Base-by-base conservation (phyloP, 1,284 basidiomycete genomes). In the Thecaphora thlaspeos region DNA sequence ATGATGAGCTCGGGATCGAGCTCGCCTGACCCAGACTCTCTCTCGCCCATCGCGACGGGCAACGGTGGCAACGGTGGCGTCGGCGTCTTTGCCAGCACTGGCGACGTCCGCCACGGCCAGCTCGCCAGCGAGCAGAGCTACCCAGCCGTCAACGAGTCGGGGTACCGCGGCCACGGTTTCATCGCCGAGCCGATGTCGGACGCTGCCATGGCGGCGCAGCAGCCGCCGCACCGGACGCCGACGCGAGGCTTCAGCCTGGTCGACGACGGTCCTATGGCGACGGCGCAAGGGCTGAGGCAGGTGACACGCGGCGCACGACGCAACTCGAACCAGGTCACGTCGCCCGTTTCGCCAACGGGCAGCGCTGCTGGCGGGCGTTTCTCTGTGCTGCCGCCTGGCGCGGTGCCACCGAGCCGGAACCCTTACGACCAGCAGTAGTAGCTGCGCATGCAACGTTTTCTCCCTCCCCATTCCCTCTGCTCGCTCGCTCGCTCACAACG, bases 251-350 rank as follows among this genome's bases (percentile, higher is more conserved):
- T 76, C 57, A 71, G 65, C 40, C 50, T 77, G 26, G 71, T 74
- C 21, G 75, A 77, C 39, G 75, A 77, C 37, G 75, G 75, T 2
- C 75, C 75, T 41, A 71, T 75, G 18, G 68, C 71, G 1, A 55
- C 49, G 17, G 48, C 66, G 1, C 56, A 64, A 21, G 60, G 68
- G 24, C 58, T 75, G 40, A 61, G 73, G 37, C 73, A 70, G 44
- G 73, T 75, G 42, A 66, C 65, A 48, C 66, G 75, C 17, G 73
- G 73, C 17, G 63, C 71, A 18, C 58, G 71, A 30, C 64, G 73
- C 32, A 62, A 62, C 18, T 67, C 67, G 42, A 51, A 54, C 43
- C 41, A 48, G 41, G 49, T 46, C 39, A 21, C 55, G 17, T 51
- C 57, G 14, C 54, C 62, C 17, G 21, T 48, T 1, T 21, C 48